Evolutionary conservation across 1,139 yeast genomes (phyloP), one percentile per base, ranked within the genome.

Genomic region (Candida tetrigidarum): DNA sequence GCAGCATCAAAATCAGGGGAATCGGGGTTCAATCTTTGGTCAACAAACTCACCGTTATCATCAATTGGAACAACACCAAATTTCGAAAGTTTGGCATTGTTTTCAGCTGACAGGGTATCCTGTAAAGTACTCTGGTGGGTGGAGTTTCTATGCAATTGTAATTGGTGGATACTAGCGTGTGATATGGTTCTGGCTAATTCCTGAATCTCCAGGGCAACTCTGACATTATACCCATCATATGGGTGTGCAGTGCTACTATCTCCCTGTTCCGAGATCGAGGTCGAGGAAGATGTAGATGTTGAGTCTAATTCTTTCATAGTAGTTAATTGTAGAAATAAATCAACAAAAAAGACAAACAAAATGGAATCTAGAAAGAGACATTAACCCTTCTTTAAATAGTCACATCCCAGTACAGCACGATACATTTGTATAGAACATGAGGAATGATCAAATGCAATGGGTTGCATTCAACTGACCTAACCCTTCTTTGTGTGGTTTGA

Each of bases 41-140:
- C 36, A 23, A 22, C 36, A 11, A 47, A 39, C 18, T 48, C 53
- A 5, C 55, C 53, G 15, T 46, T 54, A 27, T 56, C 50, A 45
- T 57, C 66, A 16, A 43, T 20, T 3, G 43, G 46, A 14, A 39
- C 29, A 18, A 43, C 18, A 9, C 46, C 46, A 16, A 35, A 23
- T 5, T 43, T 35, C 1, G 28, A 16, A 9, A 8, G n/a, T 23
- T 35, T n/a, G 5, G 26, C 44, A 9, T 45, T 41, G n/a, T 51
- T 57, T 7, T 56, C 54, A 14, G 46, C 45, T 57, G 69, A 2
- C 80, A n/a, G n/a, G n/a, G 76, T 29, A 59, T 55, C 10, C 69
- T 64, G 36, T 81, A 82, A 0, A 81, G 81, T 14, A 78, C 80
- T 48, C 68, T 70, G 1, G 81, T 73, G 81, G 77, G 76, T 48